Conservation (phyloP, 495 filamentous ascomycete genomes). For the Neurospora sp. region DNA sequence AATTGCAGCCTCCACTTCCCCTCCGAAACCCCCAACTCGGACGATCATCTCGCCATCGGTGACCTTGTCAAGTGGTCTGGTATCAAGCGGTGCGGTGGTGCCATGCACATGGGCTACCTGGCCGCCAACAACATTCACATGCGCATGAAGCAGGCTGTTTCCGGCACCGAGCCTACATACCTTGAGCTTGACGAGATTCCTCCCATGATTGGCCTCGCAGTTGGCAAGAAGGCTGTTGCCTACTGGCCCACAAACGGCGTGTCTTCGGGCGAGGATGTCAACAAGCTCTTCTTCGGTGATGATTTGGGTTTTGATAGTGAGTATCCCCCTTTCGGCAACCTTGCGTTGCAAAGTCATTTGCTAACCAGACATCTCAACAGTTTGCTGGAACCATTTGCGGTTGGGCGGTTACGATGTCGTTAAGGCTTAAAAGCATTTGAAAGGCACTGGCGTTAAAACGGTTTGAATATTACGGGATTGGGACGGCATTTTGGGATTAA, state of each 20-base stretch:
- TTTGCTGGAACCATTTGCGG: slow-evolving; percentile 47
- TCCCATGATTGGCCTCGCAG: slow-evolving; percentile 54
- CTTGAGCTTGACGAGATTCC: slow-evolving; percentile 40
- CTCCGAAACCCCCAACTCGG: slow-evolving; percentile 35
- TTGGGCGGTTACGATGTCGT: slow-evolving; percentile 25
- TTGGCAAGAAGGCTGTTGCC: slow-evolving; percentile 53
- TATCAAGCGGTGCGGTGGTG: slow-evolving; percentile 60
- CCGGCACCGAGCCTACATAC: slow-evolving; percentile 30
- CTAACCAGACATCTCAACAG: not conserved
- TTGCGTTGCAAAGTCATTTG: not conserved
- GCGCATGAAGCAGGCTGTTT: slow-evolving; percentile 34
- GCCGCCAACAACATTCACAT: slow-evolving; percentile 53
- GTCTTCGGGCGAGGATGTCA: slow-evolving; percentile 44
- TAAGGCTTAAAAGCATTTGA: not conserved
- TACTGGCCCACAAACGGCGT: slow-evolving; percentile 44
- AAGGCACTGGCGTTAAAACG: not conserved
- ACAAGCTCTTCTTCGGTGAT: slow-evolving; percentile 52
- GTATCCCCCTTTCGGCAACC: not conserved
- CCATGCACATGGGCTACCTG: slow-evolving; percentile 55
- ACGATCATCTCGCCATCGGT: slow-evolving; percentile 48
- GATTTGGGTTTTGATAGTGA: slow-evolving; percentile 50
- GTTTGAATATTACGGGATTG: not conserved
- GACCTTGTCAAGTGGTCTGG: slow-evolving; percentile 51
- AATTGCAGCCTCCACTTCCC: slow-evolving; percentile 35
- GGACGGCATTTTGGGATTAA: not conserved